Base-by-base conservation (phyloP, 2,329 filamentous ascomycete genomes). In the Diplodia sapinea region DNA sequence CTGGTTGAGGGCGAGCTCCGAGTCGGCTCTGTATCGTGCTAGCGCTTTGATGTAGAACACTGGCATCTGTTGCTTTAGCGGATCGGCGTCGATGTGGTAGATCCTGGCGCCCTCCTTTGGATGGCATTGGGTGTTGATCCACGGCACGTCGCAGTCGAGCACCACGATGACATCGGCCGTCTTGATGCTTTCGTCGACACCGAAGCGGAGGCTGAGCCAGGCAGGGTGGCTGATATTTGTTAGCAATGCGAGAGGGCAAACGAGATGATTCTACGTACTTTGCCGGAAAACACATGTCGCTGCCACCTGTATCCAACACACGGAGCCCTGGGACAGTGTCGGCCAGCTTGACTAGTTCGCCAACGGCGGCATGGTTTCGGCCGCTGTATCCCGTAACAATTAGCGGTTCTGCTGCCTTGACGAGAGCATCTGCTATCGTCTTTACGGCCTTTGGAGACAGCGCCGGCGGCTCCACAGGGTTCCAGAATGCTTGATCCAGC, bases 91-190 rank as follows among this genome's bases (percentile, higher is more conserved):
- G 61, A 91, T 81, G 71, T 91, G 89, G 68, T 87, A 84, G 70
- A 91, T 86, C 68, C 83, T 87, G 2, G 88, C 85, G 7, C 81
- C 79, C 1, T 81, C 77, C 3, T 81, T 83, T 0, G 89, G 89
- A 55, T 84, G 83, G 79, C 86, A 89, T 69, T 88, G 87, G 0
- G 92, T 95, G n/a, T 90, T 89, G 66, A 97, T 93, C 93, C 93
- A 97, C 0, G 94, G 94, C 0, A 97, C 93, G 74, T 97, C 94
- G 70, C 93, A 96, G 78, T 97, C 91, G 29, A 96, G 75, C 2
- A 97, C 89, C 0, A 97, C 72, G 68, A 97, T 96, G 12, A 93
- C 87, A 76, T 97, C 94, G 0, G 94, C 92, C 0, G 87, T 87
- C 68, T 84, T 86, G 75, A 97, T 91, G 51, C 84, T 83, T 1